phyloP scores from a whole-genome alignment of 2,329 filamentous ascomycete species.

The Trichoderma sp. region DNA sequence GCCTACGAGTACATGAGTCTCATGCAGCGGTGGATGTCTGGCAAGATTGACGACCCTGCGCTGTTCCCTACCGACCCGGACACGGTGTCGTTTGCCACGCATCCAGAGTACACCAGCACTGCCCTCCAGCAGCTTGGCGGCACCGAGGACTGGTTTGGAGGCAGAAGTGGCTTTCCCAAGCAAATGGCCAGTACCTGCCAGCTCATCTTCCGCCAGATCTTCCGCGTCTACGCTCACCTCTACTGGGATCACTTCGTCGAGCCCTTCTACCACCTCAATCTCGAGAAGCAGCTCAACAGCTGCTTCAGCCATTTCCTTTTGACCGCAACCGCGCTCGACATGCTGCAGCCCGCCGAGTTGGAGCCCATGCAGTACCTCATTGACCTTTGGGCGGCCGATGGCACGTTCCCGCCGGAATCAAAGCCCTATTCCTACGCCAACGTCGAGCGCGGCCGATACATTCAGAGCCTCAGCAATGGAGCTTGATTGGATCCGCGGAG shows the following conservation, averaged over 20 bases:
- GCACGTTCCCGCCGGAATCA: constrained; percentile 74
- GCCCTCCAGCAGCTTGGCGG: constrained; percentile 59
- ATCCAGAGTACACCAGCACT: constrained; percentile 56
- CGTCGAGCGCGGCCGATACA: constrained; percentile 38
- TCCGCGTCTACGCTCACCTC: constrained; percentile 91
- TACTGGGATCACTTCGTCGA: constrained; percentile 91
- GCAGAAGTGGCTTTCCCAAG: constrained; percentile 82
- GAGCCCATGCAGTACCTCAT: constrained; percentile 91
- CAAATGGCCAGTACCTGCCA: constrained; percentile 85
- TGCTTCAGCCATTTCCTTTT: constrained; percentile 81
- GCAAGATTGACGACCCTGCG: constrained; percentile 81
- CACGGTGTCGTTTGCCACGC: constrained; percentile 62
- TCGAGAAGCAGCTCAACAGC: constrained; percentile 76
- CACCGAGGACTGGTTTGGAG: constrained; percentile 76
- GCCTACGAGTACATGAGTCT: constrained; percentile 88
- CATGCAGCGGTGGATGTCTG: constrained; percentile 91
- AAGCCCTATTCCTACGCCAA: constrained; percentile 64
- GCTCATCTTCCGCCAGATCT: constrained; percentile 92
- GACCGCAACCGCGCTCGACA: constrained; percentile 73
- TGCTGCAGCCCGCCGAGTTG: constrained; percentile 81
- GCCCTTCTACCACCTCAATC: constrained; percentile 76
- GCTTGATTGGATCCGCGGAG: constrained; percentile 8
- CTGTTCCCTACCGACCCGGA: constrained; percentile 84
- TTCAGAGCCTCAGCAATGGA: constrained; percentile 24
- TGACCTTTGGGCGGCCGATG: constrained; percentile 83